phyloP scores from a whole-genome alignment of 805 yeast genomes.

The Candida boidinii region DNA sequence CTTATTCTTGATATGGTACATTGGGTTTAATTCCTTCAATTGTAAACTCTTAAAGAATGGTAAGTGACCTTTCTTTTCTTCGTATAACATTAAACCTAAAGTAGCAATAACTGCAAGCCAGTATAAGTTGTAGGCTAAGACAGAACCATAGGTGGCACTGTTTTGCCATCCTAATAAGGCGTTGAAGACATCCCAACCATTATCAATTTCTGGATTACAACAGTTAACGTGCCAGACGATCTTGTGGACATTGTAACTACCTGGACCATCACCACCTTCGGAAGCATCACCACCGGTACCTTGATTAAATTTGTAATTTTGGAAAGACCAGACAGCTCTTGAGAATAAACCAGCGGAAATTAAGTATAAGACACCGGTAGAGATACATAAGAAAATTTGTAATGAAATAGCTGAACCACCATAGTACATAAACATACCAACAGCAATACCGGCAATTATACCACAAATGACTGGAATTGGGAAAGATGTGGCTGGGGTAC shows the following conservation, averaged over 20 bases:
- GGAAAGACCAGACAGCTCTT: constrained; percentile 87
- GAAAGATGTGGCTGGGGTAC: constrained; percentile 47
- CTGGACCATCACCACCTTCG: constrained; percentile 90
- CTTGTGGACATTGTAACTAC: constrained; percentile 75
- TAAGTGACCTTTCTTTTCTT: constrained; percentile 78
- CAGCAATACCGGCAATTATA: constrained; percentile 63
- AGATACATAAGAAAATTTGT: constrained; percentile 77
- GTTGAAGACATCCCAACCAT: constrained; percentile 97
- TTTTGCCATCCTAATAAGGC: constrained; percentile 96
- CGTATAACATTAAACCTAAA: constrained; percentile 59
- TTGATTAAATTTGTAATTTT: constrained; percentile 53
- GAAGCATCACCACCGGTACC: constrained; percentile 92
- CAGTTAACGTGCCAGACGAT: constrained; percentile 96
- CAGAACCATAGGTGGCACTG: constrained; percentile 90
- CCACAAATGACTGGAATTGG: constrained; percentile 93
- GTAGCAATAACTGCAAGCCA: constrained; percentile 64
- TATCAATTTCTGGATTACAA: constrained; percentile 86
- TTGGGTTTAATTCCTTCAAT: constrained; percentile 55
- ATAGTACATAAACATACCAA: constrained; percentile 67
- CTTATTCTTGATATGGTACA: constrained; percentile 63
- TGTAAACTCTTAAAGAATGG: constrained; percentile 50
- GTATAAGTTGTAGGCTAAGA: constrained; percentile 78
- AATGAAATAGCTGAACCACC: constrained; percentile 80
- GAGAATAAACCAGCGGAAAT: constrained; percentile 91
- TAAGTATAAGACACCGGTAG: constrained; percentile 83